Base-by-base conservation (phyloP, 1,139 yeast genomes). In the Ogataea hybrid region DNA sequence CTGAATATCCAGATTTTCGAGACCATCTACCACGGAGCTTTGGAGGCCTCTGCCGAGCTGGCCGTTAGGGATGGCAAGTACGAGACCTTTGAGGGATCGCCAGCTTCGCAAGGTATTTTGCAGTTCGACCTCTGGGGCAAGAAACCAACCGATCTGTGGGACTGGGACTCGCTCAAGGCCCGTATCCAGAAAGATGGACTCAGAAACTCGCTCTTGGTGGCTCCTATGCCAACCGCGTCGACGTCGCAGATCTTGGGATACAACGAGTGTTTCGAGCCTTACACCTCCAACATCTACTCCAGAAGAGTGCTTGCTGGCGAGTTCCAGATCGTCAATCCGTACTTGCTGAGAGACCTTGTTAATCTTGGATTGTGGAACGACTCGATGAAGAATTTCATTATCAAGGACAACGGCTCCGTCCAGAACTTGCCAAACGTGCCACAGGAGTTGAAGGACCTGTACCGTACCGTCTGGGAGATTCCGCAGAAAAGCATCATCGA, bases 221-320 rank as follows among this genome's bases (percentile, higher is more conserved):
- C 82, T 2, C 81, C 81, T 46, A 77, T 77, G 83, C 83, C 83
- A 35, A 77, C 83, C 42, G 83, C 83, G 20, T 76, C 82, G 12
- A 77, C 82, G 9, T 77, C 82, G 3, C 83, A 77, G 61, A 77
- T 77, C 43, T 68, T 77, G 53, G 82, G 82, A 49, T 72, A 70
- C 61, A 77, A 75, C 56, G 83, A 77, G 62, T 77, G 82, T 62
- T 77, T 77, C 57, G 83, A 77, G 59, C 83, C 83, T 28, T 75
- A 69, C 60, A 77, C 83, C 22, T 76, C 81, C 12, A 77, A 77
- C 58, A 70, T 77, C 49, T 77, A 77, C 57, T 70, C 77, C 25
- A 71, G 83, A 66, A 71, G 83, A 64, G 82, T 77, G n/a, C 65
- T 77, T 41, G 75, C 81, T 17, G 83, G 83, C 46, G 83, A 77